Percentiles rank a stretch among this genome's conserved stretches.
Conservation (phyloP, 805 yeast genomes). For the Lachancea lanzarotensis region DNA sequence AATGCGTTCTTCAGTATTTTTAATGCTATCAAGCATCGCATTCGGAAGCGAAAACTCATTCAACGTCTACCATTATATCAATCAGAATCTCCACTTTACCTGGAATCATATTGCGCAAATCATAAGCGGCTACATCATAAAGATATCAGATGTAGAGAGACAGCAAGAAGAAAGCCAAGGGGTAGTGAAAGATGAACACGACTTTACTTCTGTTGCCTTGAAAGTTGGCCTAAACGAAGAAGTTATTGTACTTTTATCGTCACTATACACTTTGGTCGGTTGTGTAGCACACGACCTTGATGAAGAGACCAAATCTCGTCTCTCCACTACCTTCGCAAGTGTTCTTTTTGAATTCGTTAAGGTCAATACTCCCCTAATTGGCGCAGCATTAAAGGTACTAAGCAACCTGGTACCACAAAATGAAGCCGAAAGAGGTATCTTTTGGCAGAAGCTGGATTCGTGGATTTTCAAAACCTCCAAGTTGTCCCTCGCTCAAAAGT, state of each 20-base stretch:
- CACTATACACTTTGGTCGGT: constrained; percentile 61
- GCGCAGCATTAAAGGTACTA: constrained; percentile 51
- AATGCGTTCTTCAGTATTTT: constrained; percentile 74
- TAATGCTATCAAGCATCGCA: constrained; percentile 71
- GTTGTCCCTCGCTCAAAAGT: constrained; percentile 22
- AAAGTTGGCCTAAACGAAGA: constrained; percentile 71
- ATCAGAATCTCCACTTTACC: constrained; percentile 38
- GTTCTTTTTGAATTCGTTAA: constrained; percentile 40
- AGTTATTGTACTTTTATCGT: constrained; percentile 64
- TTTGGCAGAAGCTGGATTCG: constrained; percentile 66
- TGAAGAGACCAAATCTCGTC: constrained; percentile 17
- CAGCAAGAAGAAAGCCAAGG: constrained; percentile 23
- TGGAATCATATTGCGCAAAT: constrained; percentile 51
- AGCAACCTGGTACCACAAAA: constrained; percentile 48
- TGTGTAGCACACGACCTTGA: constrained; percentile 39
- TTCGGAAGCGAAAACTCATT: constrained; percentile 50
- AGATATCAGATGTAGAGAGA: constrained; percentile 34
- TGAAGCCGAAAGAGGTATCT: constrained; percentile 36
- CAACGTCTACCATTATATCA: constrained; percentile 45
- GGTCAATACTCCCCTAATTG: constrained; percentile 44
- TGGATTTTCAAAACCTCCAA: constrained; percentile 49
- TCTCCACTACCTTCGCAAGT: constrained; percentile 27
- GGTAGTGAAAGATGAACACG: constrained; percentile 22
- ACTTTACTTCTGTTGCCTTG: constrained; percentile 29
- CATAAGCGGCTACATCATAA: constrained; percentile 45